Evolutionary conservation across 2,329 filamentous ascomycete genomes (phyloP).

Genomic region (Epicoccum nigrum): DNA sequence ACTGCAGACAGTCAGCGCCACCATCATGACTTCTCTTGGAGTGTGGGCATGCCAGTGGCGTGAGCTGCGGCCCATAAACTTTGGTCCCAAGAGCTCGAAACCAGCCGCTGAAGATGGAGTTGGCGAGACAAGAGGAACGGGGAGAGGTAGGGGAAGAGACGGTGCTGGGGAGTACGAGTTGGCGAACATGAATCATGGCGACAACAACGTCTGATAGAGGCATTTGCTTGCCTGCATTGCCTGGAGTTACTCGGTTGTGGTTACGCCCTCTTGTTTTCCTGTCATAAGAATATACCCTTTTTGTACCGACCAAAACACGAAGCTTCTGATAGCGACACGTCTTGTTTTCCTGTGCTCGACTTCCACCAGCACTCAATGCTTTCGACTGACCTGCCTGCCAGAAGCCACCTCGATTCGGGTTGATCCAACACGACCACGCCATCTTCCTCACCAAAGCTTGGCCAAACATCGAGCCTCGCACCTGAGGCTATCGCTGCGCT

Average conservation of each 20-base stretch:
- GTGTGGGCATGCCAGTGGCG: conserved; percentile 92
- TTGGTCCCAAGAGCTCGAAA: conserved; percentile 64
- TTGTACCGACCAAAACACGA: neutral
- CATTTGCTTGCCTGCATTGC: conserved; percentile 32
- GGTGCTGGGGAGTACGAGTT: conserved; percentile 57
- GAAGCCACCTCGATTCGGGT: conserved; percentile 34
- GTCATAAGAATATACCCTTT: conserved; percentile 22
- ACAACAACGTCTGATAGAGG: conserved; percentile 41
- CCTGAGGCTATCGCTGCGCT: conserved; percentile 10
- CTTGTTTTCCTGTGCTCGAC: neutral
- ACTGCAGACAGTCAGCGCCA: conserved; percentile 65
- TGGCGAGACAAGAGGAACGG: conserved; percentile 48
- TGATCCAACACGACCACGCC: conserved; percentile 40
- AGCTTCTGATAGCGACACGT: neutral
- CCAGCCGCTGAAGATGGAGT: conserved; percentile 45
- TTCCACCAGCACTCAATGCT: conserved; percentile 42
- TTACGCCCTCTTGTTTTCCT: neutral
- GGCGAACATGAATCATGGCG: conserved; percentile 51
- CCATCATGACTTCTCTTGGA: conserved; percentile 72
- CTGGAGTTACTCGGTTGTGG: conserved; percentile 30
- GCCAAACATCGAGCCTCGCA: conserved; percentile 19
- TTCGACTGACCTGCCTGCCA: conserved; percentile 43
- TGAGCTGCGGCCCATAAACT: conserved; percentile 86
- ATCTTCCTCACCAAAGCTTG: conserved; percentile 40
- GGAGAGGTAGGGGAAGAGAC: conserved; percentile 51